These are phyloP conservation scores for Backusella morwellensis DNA, from an alignment of 192 early-diverging fungal genomes.

Conservation along the genomic window DNA sequence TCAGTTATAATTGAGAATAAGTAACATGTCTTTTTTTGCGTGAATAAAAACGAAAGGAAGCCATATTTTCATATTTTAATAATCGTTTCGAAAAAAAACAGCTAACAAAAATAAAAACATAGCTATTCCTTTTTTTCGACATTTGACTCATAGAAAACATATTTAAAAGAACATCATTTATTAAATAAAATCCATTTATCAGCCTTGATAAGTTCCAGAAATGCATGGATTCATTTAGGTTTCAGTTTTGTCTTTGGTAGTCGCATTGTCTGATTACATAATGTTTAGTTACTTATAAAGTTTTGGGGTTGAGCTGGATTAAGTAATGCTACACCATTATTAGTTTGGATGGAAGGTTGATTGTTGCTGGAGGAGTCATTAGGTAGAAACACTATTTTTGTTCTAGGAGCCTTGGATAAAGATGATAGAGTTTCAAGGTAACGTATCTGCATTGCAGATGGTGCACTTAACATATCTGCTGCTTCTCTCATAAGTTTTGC, in stretches of 20 bases:
- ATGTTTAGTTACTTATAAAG: not conserved
- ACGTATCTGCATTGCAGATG: constrained; percentile 70
- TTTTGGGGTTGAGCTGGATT: not conserved
- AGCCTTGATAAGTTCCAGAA: not conserved
- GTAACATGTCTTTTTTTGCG: not conserved
- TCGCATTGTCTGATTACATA: not conserved
- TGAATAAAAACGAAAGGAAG: too few species aligned
- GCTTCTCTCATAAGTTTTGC: constrained; percentile 92
- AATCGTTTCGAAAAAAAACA: too few species aligned
- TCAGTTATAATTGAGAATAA: too few species aligned
- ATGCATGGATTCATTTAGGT: not conserved
- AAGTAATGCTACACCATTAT: not conserved
- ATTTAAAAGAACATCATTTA: not conserved
- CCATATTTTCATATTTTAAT: too few species aligned
- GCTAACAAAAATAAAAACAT: too few species aligned
- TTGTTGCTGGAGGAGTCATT: not conserved
- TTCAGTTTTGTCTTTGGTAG: not conserved
- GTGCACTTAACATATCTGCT: constrained; percentile 84
- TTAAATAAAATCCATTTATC: not conserved
- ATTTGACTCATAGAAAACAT: not conserved
- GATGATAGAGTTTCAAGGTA: constrained; percentile 81
- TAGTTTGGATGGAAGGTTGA: not conserved
- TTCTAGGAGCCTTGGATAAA: constrained; percentile 73
- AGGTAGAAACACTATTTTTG: constrained; percentile 77
- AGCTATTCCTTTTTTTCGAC: too few species aligned